phyloP scores from a whole-genome alignment of 805 yeast species.

The Ogataea wickerhamii region DNA sequence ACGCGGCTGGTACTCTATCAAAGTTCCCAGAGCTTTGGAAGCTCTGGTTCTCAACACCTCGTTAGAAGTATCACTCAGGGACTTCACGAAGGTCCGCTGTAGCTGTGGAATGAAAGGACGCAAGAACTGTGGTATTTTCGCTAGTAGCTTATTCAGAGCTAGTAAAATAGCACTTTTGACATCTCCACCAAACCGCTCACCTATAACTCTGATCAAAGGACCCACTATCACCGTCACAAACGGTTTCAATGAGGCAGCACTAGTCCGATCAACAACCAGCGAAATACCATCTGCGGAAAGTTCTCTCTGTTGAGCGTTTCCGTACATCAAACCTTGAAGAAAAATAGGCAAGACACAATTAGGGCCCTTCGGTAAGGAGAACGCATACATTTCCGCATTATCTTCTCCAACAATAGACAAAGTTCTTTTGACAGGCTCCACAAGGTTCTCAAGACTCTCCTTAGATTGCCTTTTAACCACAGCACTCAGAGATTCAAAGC shows the following conservation, averaged over 20 bases:
- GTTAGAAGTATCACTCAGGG: constrained; percentile 73
- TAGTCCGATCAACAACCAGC: constrained; percentile 79
- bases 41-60: constrained; percentile 78
- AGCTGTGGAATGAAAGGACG: constrained; percentile 96
- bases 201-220: constrained; percentile 95
- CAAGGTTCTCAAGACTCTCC: constrained; percentile 70
- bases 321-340: constrained; percentile 94
- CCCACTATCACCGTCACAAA: constrained; percentile 94
- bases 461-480: constrained; percentile 72
- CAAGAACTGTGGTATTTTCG: constrained; percentile 83
- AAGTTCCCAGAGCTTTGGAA: constrained; percentile 82
- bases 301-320: constrained; percentile 79
- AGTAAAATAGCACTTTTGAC: constrained; percentile 90
- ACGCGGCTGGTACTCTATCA: constrained; percentile 86
- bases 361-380: constrained; percentile 78
- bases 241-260: constrained; percentile 76
- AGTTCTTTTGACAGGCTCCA: constrained; percentile 76
- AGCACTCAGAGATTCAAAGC: constrained; percentile 60
- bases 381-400: constrained; percentile 69
- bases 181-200: constrained; percentile 88
- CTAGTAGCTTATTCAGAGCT: constrained; percentile 75
- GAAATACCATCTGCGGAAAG: constrained; percentile 86
- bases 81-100: constrained; percentile 93
- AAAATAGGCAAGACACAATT: constrained; percentile 85
- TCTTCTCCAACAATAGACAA: constrained; percentile 59